Base-by-base conservation (phyloP, 768 basidiomycete species). In the Tephrocybe sp. region DNA sequence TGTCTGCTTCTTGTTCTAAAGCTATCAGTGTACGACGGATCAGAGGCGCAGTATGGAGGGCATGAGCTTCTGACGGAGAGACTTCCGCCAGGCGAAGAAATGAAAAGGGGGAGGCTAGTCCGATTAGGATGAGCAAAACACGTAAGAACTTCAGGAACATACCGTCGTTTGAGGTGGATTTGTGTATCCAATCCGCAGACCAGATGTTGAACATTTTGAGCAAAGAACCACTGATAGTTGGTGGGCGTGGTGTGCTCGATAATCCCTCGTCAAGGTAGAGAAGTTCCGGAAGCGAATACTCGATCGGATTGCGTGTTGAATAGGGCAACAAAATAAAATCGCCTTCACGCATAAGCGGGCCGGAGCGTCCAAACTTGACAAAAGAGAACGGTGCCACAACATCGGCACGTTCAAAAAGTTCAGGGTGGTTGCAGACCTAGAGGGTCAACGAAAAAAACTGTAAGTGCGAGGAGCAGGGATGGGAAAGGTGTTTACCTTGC, bases 391-490 rank as follows among this genome's bases (percentile, higher is more conserved):
- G 94, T 0, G 94, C 88, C 9, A 88, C 78, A 34, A 99, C 94
- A 64, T 98, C 97, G 22, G 94, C 94, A 13, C 97, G 83, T 65
- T 98, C 94, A 64, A 99, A 99, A 23, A 99, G 78, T 64, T 98
- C 95, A 0, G 97, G 97, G 58, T 99, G 97, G 60, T 97, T 98
- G 77, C 95, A 98, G 55, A 95, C 92, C 89, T 91, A 25, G 43
- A 31, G 18, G 15, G 11, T 11, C 7, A 42, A 10, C 43, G 39
- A 45, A 39, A 52, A 27, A 44, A n/a, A n/a, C n/a, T n/a, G n/a
- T n/a, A n/a, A n/a, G n/a, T n/a, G n/a, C 39, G 18, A 18, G 19
- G 21, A n/a, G n/a, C 42, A 23, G 36, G 18, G 38, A 21, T 29
- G 41, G 29, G 30, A 44, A 39, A 52, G 21, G n/a, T 22, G 49